phyloP scores from a whole-genome alignment of 192 early-diverging fungal species.

The Coemansia sp. region DNA sequence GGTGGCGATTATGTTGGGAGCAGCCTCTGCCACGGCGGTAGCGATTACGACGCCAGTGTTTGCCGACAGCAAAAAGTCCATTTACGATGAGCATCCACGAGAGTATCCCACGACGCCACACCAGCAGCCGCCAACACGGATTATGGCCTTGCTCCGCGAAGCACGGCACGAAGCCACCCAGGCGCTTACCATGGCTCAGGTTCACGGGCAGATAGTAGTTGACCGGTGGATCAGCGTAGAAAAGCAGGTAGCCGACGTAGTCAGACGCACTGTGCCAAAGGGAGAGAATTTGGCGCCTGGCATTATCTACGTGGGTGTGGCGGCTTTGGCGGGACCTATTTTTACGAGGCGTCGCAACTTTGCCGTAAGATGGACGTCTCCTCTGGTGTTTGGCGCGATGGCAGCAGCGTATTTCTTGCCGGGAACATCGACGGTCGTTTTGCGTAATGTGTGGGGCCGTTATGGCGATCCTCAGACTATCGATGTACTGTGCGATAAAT shows the following conservation, averaged over 20 bases:
- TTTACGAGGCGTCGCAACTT: slow-evolving; percentile 45
- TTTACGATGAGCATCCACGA: slow-evolving; percentile 32
- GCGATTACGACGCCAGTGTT: background rate
- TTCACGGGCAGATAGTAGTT: slow-evolving; percentile 25
- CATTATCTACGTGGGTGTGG: slow-evolving; percentile 50
- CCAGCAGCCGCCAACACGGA: slow-evolving; percentile 14
- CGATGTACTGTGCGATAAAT: slow-evolving; percentile 13
- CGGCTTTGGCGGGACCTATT: slow-evolving; percentile 49
- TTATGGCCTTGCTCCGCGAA: slow-evolving; percentile 6
- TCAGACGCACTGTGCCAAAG: slow-evolving; percentile 36
- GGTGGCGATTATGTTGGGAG: background rate
- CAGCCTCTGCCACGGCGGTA: background rate
- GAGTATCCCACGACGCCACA: background rate
- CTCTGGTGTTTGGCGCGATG: slow-evolving; percentile 38
- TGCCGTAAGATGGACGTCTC: slow-evolving; percentile 42
- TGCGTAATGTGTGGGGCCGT: slow-evolving; percentile 49
- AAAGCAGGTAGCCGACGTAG: slow-evolving; percentile 6
- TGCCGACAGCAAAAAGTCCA: slow-evolving; percentile 38
- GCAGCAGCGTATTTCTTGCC: slow-evolving; percentile 44
- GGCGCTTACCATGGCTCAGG: background rate
- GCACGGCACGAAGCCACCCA: slow-evolving; percentile 6
- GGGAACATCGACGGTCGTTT: slow-evolving; percentile 40
- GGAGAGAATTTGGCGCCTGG: slow-evolving; percentile 44
- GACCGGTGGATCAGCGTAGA: slow-evolving; percentile 32
- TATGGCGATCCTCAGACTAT: slow-evolving; percentile 45